These are phyloP conservation scores for Curvularia sp. DNA, from an alignment of 2,329 filamentous ascomycete species.

Conservation along the genomic window DNA sequence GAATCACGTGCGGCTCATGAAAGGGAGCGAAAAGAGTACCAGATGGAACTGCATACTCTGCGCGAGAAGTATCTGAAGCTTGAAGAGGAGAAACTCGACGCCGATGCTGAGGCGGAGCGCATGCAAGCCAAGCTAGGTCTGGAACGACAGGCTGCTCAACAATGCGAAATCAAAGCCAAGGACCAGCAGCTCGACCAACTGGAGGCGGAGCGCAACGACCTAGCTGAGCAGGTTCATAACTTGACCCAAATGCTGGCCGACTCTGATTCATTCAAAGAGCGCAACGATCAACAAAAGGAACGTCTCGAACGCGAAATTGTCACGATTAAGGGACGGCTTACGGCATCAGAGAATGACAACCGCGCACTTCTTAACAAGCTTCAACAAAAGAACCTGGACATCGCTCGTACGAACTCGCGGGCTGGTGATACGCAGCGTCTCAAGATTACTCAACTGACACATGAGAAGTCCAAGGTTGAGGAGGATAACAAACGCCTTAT, in stretches of 20 bases:
- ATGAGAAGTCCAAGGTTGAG: conserved; percentile 82
- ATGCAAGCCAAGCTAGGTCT: conserved; percentile 78
- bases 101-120: conserved; percentile 80
- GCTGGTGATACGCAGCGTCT: conserved; percentile 83
- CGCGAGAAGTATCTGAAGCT: conserved; percentile 83
- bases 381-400: conserved; percentile 95
- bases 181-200: conserved; percentile 78
- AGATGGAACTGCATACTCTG: conserved; percentile 81
- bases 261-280: conserved; percentile 85
- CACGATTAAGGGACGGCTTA: conserved; percentile 86
- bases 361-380: conserved; percentile 94
- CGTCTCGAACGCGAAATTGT: conserved; percentile 88
- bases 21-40: conserved; percentile 86
- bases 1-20: conserved; percentile 82
- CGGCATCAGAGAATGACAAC: conserved; percentile 96
- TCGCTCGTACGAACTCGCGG: conserved; percentile 85
- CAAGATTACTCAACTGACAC: conserved; percentile 76
- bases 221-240: conserved; percentile 81
- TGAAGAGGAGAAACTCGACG: conserved; percentile 84
- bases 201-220: conserved; percentile 76
- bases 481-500: conserved; percentile 82
- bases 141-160: conserved; percentile 79
- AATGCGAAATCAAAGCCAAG: conserved; percentile 80
- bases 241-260: conserved; percentile 87
- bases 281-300: conserved; percentile 93